Evolutionary conservation across 495 filamentous ascomycete genomes (phyloP), one percentile per base, ranked within the genome.

Genomic region (Trichoderma gamsii): DNA sequence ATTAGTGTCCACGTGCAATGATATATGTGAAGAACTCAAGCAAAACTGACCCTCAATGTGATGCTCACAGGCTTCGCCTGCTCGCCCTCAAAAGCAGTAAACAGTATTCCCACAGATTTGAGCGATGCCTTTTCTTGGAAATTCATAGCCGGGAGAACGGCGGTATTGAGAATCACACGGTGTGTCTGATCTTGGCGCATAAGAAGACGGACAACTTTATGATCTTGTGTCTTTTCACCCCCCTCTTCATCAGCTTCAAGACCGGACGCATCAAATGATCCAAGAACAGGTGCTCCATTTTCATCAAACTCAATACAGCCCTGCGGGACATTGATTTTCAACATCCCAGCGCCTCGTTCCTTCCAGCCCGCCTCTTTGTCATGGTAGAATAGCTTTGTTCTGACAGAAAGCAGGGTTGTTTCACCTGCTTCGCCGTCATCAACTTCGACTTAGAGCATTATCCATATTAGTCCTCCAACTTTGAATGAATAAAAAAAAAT

Each of bases 181-280:
- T 89, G 83, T 6, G 89, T 90, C 51, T 90, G 90, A 70, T 96
- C 92, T 56, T 94, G 92, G 6, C 93, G 87, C 88, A 97, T 92
- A 69, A 97, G 85, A 72, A 97, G 84, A 29, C 93, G 88, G 13
- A 86, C 86, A 29, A 80, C 75, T 68, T 80, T 82, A 49, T 38
- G 25, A 7, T 21, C 65, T 27, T 32, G 35, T 12, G 43, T 32
- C n/a, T 65, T 46, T 1, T 43, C 65, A 21, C 49, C 56, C 8
- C 7, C 49, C 13, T 35, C 66, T 21, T 80, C 77, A 29, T 77
- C 77, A n/a, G 79, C 77, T 18, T 79, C 78, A 7, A 83, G 74
- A 15, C 73, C 77, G 11, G 83, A 84, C n/a, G 76, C 76, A 66
- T 84, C 82, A 64, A 85, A 85, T 12, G 76, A 78, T 23, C 73